phyloP scores from a whole-genome alignment of 441 rosid genomes.

The Populus tomentosa region DNA sequence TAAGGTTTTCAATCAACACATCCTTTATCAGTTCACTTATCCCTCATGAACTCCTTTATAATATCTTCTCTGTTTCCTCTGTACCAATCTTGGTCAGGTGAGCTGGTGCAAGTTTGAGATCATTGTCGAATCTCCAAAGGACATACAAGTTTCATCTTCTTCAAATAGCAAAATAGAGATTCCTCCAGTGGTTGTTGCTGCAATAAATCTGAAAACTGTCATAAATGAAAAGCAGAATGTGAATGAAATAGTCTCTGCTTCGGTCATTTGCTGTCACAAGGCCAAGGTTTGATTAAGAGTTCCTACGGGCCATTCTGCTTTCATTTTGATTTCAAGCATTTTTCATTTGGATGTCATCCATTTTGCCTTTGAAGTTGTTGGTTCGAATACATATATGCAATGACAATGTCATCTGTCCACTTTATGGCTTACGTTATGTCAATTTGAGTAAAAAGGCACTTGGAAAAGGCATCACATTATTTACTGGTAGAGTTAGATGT shows the following conservation, averaged over 20 bases:
- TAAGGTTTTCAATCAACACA: conserved; percentile 32
- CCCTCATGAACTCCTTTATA: neutral
- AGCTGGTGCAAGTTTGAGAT: conserved; percentile 99
- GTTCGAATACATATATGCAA: conserved; percentile 4
- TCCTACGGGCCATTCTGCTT: conserved; percentile 15
- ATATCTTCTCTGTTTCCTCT: conserved; percentile 17
- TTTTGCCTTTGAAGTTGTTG: neutral
- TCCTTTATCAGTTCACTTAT: conserved; percentile 11
- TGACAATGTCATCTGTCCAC: neutral
- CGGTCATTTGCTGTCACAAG: conserved; percentile 84
- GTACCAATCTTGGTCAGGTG: conserved; percentile 48
- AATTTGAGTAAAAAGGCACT: neutral
- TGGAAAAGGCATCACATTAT: neutral
- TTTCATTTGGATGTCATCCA: conserved; percentile 5
- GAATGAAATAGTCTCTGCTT: conserved; percentile 88
- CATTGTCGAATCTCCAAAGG: conserved; percentile 63
- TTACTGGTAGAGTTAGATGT: neutral
- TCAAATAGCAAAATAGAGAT: conserved; percentile 47
- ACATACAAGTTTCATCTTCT: conserved; percentile 46
- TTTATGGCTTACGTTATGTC: neutral
- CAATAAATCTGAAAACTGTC: conserved; percentile 86
- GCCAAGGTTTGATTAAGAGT: conserved; percentile 69
- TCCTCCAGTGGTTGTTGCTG: conserved; percentile 87
- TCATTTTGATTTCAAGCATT: neutral
- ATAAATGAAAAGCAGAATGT: conserved; percentile 75